Percentiles rank a stretch among this genome's conserved stretches.
Conservation (phyloP, 2,329 filamentous ascomycete species). For the Fusarium udum region DNA sequence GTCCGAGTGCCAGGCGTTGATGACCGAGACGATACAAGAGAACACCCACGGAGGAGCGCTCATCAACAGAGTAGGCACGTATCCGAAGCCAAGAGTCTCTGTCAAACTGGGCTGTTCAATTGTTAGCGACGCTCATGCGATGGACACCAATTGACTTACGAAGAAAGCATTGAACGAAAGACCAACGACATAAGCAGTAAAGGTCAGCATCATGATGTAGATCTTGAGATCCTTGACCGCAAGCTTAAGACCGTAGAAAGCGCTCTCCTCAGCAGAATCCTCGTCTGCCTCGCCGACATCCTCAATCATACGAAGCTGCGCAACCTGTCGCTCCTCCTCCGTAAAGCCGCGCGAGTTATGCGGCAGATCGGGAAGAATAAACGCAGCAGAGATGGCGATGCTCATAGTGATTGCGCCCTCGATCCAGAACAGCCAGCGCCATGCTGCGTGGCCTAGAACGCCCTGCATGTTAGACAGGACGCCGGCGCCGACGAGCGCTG, state of each 20-base stretch:
- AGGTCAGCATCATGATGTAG: conserved; percentile 70
- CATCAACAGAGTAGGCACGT: conserved; percentile 64
- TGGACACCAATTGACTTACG: conserved; percentile 11
- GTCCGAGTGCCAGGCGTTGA: conserved; percentile 66
- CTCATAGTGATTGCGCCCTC: conserved; percentile 63
- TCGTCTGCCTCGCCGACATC: conserved; percentile 66
- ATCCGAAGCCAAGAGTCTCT: conserved; percentile 60
- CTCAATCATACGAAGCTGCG: conserved; percentile 65
- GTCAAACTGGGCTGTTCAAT: conserved; percentile 56
- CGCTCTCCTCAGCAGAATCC: conserved; percentile 59
- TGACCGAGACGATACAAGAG: conserved; percentile 64
- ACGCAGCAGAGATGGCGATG: conserved; percentile 56
- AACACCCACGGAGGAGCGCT: conserved; percentile 68
- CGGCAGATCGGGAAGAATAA: conserved; percentile 64
- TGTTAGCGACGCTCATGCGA: neutral
- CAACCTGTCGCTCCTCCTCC: conserved; percentile 65
- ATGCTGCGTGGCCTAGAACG: conserved; percentile 62
- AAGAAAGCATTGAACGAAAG: conserved; percentile 69
- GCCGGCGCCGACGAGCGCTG: conserved; percentile 66
- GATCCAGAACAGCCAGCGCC: conserved; percentile 71
- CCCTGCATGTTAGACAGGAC: conserved; percentile 68
- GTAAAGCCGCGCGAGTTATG: conserved; percentile 67
- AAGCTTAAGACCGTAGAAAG: conserved; percentile 65
- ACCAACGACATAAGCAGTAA: conserved; percentile 69
- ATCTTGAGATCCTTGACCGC: conserved; percentile 69